These are phyloP conservation scores for Acorus calamus DNA, from an alignment of 106 monocot genomes.

Conservation along the genomic window DNA sequence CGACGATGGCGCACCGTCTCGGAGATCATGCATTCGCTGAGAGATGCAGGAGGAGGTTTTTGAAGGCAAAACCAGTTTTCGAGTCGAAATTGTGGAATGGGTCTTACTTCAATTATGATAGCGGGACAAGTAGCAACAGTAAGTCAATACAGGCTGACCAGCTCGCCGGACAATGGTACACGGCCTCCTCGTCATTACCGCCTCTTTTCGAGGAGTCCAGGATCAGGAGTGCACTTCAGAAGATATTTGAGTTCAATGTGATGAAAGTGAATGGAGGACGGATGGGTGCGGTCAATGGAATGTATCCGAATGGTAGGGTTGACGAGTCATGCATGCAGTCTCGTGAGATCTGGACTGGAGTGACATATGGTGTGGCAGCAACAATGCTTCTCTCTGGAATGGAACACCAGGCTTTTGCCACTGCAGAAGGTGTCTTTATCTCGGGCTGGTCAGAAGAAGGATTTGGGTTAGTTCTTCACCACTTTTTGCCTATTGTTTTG, in stretches of 20 bases:
- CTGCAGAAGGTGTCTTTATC: constrained; percentile 84
- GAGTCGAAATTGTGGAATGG: constrained; percentile 95
- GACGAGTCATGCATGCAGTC: constrained; percentile 96
- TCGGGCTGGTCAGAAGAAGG: constrained; percentile 98
- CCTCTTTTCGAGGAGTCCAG: constrained; percentile 71
- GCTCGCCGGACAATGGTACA: constrained; percentile 92
- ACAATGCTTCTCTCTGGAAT: constrained; percentile 89
- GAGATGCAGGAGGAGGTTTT: constrained; percentile 60
- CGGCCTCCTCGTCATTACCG: constrained; percentile 77
- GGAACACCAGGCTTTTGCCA: constrained; percentile 79
- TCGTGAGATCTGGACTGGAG: constrained; percentile 95
- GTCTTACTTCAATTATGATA: constrained; percentile 93
- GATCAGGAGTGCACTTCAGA: constrained; percentile 71
- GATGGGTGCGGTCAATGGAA: constrained; percentile 97
- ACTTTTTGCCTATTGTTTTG: neutral
- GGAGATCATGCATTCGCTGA: constrained; percentile 64
- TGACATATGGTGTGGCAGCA: constrained; percentile 83
- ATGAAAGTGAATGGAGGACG: constrained; percentile 85
- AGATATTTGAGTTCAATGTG: constrained; percentile 89
- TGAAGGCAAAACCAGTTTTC: constrained; percentile 51
- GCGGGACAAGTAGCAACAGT: constrained; percentile 74
- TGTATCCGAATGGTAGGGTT: constrained; percentile 87
- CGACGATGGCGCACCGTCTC: constrained; percentile 38
- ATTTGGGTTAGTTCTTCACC: constrained; percentile 48
- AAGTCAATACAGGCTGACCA: constrained; percentile 94